Percentiles rank a stretch among this genome's conserved stretches.
phyloP scores from a whole-genome alignment of 2,329 filamentous ascomycete species.

The Cordyceps fumosorosea region DNA sequence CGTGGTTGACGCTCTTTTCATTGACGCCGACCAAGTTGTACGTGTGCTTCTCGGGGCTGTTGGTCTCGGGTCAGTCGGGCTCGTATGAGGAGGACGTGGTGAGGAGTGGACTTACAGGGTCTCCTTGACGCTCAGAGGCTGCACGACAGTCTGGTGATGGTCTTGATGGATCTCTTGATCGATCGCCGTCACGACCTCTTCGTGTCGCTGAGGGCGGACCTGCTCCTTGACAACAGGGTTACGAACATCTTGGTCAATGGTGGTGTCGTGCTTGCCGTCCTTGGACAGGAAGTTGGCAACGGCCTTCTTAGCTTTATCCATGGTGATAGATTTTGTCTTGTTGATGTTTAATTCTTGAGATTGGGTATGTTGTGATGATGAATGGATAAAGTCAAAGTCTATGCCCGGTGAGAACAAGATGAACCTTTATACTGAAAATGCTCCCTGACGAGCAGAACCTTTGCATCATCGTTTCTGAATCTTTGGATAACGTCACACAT shows the following conservation, averaged over 20 bases:
- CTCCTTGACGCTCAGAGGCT: conserved; percentile 45
- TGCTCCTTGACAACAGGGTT: conserved; percentile 55
- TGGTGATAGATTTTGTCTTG: conserved; percentile 25
- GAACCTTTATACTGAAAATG: conserved; percentile 3
- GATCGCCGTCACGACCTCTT: conserved; percentile 55
- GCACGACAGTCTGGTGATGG: conserved; percentile 63
- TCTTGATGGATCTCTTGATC: conserved; percentile 67
- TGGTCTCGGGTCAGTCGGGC: not conserved
- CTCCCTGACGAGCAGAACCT: not conserved
- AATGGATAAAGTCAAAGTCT: not conserved
- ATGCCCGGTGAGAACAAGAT: not conserved
- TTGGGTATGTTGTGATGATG: not conserved
- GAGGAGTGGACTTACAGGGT: conserved; percentile 37
- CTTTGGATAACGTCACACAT: conserved; percentile 6
- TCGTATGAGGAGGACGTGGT: not conserved
- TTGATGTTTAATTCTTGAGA: not conserved
- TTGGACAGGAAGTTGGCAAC: conserved; percentile 54
- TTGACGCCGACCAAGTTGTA: conserved; percentile 53
- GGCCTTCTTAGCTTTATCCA: conserved; percentile 60
- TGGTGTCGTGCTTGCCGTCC: conserved; percentile 62
- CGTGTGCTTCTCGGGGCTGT: conserved; percentile 53
- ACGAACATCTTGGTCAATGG: conserved; percentile 58
- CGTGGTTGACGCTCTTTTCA: conserved; percentile 56
- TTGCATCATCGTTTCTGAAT: conserved; percentile 1
- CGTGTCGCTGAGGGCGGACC: conserved; percentile 52